A percentile compares a stretch with the other conserved stretches of the same genome.
phyloP scores from a whole-genome alignment of 2,329 filamentous ascomycete genomes.

The Trichothecium roseum region DNA sequence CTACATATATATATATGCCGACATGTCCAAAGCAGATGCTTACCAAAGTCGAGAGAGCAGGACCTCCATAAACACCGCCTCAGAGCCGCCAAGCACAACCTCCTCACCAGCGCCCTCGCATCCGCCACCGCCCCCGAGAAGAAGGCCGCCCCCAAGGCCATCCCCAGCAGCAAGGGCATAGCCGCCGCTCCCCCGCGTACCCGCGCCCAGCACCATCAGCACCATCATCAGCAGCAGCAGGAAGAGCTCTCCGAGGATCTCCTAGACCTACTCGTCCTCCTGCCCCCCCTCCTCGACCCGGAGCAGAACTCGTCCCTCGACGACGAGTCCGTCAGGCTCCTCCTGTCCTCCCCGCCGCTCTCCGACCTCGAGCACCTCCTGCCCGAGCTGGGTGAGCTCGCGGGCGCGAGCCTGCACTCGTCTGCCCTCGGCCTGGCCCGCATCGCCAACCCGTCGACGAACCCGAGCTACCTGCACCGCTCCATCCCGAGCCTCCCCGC shows the following conservation, averaged over 20 bases:
- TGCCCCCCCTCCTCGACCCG: conserved; percentile 36
- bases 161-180: conserved; percentile 9
- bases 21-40: background rate
- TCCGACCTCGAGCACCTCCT: conserved; percentile 35
- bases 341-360: conserved; percentile 41
- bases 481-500: conserved; percentile 37
- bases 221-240: conserved; percentile 8
- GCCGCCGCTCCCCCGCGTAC: conserved; percentile 6
- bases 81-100: conserved; percentile 34
- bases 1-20: background rate
- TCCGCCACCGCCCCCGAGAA: conserved; percentile 25
- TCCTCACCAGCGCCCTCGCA: conserved; percentile 40
- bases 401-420: conserved; percentile 39
- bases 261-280: conserved; percentile 42
- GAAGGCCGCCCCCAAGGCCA: conserved; percentile 1
- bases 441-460: conserved; percentile 36
- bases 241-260: conserved; percentile 30
- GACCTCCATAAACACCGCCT: conserved; percentile 39
- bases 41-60: conserved; percentile 17
- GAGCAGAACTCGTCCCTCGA: conserved; percentile 15
- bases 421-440: conserved; percentile 38
- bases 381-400: conserved; percentile 32
- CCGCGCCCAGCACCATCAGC: conserved; percentile 5
- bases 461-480: conserved; percentile 48
- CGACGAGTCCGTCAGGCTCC: conserved; percentile 24